A percentile compares a stretch with the other conserved stretches of the same genome.
Evolutionary conservation across 176 grass and related monocot genomes (phyloP).

Genomic region (Oryza australiensis): DNA sequence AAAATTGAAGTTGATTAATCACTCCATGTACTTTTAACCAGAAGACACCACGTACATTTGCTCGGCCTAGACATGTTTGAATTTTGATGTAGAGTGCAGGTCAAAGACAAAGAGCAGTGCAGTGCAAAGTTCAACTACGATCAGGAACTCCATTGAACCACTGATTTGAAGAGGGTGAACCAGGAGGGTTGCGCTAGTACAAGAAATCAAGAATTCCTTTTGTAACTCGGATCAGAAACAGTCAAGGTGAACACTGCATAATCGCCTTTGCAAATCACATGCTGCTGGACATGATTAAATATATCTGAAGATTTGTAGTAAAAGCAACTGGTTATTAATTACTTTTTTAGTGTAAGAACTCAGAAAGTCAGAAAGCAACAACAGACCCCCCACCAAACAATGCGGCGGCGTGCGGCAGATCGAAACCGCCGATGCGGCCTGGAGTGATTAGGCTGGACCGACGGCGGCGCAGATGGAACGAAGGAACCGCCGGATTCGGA

Average conservation of each 20-base stretch:
- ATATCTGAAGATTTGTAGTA: background rate
- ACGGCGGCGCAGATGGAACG: background rate
- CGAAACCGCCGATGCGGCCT: no score
- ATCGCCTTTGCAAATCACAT: background rate
- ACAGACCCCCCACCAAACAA: background rate
- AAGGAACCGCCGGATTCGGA: background rate
- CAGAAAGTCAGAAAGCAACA: background rate
- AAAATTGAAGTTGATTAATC: background rate
- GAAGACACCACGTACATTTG: constrained; percentile 3
- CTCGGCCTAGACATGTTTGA: background rate
- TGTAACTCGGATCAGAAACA: background rate
- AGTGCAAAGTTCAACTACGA: background rate
- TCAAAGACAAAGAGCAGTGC: background rate
- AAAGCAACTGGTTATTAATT: background rate
- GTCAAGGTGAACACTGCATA: background rate
- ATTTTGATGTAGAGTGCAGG: background rate
- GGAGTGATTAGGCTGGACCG: background rate
- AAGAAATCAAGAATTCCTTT: background rate
- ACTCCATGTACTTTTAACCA: background rate
- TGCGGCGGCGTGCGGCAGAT: background rate
- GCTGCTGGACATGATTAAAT: background rate
- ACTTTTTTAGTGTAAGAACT: no score
- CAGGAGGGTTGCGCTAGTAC: no score
- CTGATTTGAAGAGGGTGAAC: no score
- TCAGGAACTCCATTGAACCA: no score